Base-by-base conservation (phyloP, 192 early-diverging fungal species). In the Linnemannia elongata region DNA sequence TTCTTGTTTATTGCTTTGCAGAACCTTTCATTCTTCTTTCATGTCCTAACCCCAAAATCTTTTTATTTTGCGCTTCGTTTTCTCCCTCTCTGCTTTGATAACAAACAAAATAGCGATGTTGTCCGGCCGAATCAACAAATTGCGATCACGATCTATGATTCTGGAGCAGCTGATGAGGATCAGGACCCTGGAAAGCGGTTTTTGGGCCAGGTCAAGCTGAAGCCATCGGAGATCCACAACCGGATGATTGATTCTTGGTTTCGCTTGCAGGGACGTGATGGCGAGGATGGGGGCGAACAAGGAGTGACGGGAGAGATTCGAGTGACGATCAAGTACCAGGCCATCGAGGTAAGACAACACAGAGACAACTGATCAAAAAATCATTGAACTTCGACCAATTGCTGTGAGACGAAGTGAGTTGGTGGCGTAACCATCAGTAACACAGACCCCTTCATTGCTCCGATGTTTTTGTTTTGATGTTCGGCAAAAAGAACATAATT, bases 181-280 rank as follows among this genome's bases (percentile, higher is more conserved):
- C 83, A 75, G 22, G 49, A 72, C 4, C 81, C 75, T 71, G 79
- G 45, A 52, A 90, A 82, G 79, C 82, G 76, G 41, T 91, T 89
- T 52, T 76, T 92, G 60, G 90, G 91, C 15, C 86, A 85, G 49
- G 82, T 88, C 33, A 88, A 85, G 35, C 76, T 92, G 45, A 82
- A 85, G 57, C 91, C 91, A 10, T 88, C 84, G 3, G 86, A 87
- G 57, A 74, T 77, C 18, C 81, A 87, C 57, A 90, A 91, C 42
- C 60, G 90, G 36, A 83, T 81, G 27, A 87, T 91, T 72, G 91
- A 92, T 36, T 84, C 81, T 36, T 89, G 89, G 89, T 89, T 89
- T 49, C 82, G 83, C 8, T 60, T 90, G 3, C 81, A 87, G 35
- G 82, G 78, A 33, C 78, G 76, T n/a, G 82, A 87, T 18, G 54